phyloP scores from a whole-genome alignment of 1,139 yeast genomes.

The Saccharomyces hybrid region DNA sequence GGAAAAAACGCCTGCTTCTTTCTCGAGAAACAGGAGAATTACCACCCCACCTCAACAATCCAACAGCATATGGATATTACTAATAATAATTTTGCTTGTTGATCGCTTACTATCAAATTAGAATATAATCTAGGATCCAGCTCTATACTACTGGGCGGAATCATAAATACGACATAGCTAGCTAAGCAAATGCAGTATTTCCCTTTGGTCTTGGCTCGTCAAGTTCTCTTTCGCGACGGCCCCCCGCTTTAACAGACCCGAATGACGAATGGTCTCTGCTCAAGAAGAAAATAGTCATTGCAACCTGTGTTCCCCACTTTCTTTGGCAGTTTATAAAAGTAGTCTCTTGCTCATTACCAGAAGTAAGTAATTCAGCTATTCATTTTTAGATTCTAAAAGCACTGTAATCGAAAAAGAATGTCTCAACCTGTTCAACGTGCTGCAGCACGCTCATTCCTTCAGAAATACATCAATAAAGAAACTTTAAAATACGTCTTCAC shows the following conservation, averaged over 20 bases:
- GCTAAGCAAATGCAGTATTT: background rate
- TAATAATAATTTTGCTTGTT: background rate
- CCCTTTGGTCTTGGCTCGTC: background rate
- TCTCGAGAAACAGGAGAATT: background rate
- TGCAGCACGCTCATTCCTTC: constrained; percentile 34
- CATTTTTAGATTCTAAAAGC: background rate
- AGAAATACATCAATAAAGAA: constrained; percentile 46
- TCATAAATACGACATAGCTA: background rate
- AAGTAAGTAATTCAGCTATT: background rate
- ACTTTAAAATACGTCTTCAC: constrained; percentile 54
- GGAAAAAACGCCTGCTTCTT: background rate
- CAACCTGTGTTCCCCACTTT: background rate
- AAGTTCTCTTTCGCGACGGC: background rate
- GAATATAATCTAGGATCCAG: background rate
- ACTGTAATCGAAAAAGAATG: background rate
- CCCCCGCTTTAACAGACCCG: background rate
- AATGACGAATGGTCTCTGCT: background rate
- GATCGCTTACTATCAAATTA: background rate
- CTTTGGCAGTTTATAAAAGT: background rate
- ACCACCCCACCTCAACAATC: background rate
- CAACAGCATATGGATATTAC: background rate
- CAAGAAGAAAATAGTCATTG: background rate
- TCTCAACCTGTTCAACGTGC: constrained; percentile 35
- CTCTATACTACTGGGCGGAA: background rate
- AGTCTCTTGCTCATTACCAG: background rate